Evolutionary conservation across 805 yeast species (phyloP), one percentile per base, ranked within the genome.

Genomic region (Saccharomycopsis babjevae): DNA sequence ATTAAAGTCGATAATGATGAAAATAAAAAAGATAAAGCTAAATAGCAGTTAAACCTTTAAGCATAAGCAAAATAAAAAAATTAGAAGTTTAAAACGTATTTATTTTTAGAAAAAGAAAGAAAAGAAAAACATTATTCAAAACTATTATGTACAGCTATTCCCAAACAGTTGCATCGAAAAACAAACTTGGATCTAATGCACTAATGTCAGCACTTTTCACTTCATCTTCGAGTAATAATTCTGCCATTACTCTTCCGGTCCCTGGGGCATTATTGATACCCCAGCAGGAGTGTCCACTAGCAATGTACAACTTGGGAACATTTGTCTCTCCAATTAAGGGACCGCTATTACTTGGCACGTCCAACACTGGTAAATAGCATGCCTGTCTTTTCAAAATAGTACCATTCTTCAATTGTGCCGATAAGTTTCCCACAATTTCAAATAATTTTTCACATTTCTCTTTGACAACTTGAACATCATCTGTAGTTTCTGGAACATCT

Each of bases 251-350:
- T 69, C 89, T 84, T n/a, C 99, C 99, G 0, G 97, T 92, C 3
- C 88, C 97, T 0, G 97, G 97, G 0, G 97, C 97, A 72, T 94
- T 93, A 74, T 93, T 94, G 65, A 93, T 94, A 25, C 99, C 99
- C 99, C 99, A 93, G 74, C 98, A 94, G 16, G 97, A 88, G 73
- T 93, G 99, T 0, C 98, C 99, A 16, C 93, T 83, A 1, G 97
- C 97, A 60, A 93, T 72, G 67, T 76, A 88, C 63, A 93, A 75
- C 63, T 85, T 84, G 25, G 81, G 83, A 7, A 92, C 96, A 68
- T 91, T 91, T 0, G 98, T 93, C 67, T 89, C 93, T 55, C 99
- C 99, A 67, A 93, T 85, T 59, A 94, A 76, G 0, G 99, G 99
- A 5, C 99, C 99, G 1, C 93, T 83, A 46, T 89, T 83, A 4